These are phyloP conservation scores for Fibroporia radiculosa DNA, from an alignment of 768 basidiomycete genomes.

Conservation along the genomic window DNA sequence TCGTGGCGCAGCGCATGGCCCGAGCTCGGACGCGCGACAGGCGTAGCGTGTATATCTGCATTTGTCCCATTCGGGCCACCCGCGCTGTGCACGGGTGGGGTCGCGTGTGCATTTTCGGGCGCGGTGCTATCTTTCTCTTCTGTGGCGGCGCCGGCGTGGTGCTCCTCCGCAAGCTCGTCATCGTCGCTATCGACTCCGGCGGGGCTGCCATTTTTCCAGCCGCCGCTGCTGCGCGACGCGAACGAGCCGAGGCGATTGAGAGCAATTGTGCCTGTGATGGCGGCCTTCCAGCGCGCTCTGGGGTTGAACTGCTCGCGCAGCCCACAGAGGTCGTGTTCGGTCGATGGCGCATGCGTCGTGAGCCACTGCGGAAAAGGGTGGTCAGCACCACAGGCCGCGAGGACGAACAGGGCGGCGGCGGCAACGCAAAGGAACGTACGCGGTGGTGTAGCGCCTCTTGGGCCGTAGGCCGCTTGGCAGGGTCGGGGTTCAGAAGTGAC, in stretches of 20 bases:
- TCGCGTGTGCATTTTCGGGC: constrained; percentile 1
- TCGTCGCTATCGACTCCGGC: constrained; percentile 21
- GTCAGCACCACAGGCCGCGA: neutral
- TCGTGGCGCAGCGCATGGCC: constrained; percentile 19
- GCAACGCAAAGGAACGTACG: constrained; percentile 33
- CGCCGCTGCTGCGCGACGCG: constrained; percentile 27
- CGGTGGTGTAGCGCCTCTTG: constrained; percentile 59
- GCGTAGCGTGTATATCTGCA: constrained; percentile 2
- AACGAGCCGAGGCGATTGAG: constrained; percentile 21
- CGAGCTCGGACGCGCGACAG: constrained; percentile 7
- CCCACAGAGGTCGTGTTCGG: constrained; percentile 71
- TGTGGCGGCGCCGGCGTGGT: constrained; percentile 14
- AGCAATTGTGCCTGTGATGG: constrained; percentile 48
- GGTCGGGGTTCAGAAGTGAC: constrained; percentile 62
- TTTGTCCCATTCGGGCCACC: constrained; percentile 15
- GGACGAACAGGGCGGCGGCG: neutral
- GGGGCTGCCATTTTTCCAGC: constrained; percentile 21
- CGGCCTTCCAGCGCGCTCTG: constrained; percentile 62
- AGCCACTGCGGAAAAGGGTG: constrained; percentile 50
- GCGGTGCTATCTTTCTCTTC: no score
- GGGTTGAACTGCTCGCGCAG: constrained; percentile 82
- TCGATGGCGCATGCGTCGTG: constrained; percentile 53
- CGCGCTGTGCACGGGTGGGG: neutral
- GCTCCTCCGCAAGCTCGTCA: constrained; percentile 26
- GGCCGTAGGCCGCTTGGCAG: constrained; percentile 64